These are phyloP conservation scores for Erythrophleum fordii DNA, from an alignment of 306 rosid species.

Conservation along the genomic window DNA sequence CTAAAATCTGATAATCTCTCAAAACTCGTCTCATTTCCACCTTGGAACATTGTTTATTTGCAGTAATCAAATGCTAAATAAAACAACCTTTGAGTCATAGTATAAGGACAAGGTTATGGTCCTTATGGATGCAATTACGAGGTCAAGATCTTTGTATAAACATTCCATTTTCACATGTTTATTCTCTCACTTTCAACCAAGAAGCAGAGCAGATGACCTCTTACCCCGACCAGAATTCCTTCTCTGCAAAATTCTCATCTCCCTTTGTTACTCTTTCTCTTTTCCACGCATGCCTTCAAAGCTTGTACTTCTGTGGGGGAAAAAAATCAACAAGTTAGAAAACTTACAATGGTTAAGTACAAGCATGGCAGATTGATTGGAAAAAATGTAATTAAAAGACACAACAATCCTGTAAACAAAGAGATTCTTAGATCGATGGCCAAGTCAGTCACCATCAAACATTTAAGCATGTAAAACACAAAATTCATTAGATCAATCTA, in stretches of 20 bases:
- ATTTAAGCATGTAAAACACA: not conserved
- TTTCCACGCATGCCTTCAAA: conserved; percentile 76
- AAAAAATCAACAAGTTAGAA: not conserved
- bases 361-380: not conserved
- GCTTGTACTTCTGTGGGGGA: conserved; percentile 67
- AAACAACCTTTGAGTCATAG: not conserved
- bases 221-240: not conserved
- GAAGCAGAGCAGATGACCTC: conserved; percentile 28
- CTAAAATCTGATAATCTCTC: not conserved
- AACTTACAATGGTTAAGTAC: not conserved
- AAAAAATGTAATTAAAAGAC: not conserved
- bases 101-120: not conserved
- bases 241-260: conserved; percentile 36
- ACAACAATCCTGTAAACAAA: not conserved
- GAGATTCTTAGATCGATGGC: not conserved
- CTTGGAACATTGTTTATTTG: conserved; percentile 1
- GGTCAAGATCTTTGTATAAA: conserved; percentile 14
- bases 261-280: conserved; percentile 46
- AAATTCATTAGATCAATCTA: not conserved
- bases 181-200: conserved; percentile 20
- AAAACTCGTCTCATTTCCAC: conserved; percentile 9
- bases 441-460: too few species aligned
- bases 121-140: not conserved
- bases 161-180: not conserved
- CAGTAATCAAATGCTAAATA: not conserved